Conservation (phyloP, 2,329 filamentous ascomycete genomes). For the Biscogniauxia marginata region DNA sequence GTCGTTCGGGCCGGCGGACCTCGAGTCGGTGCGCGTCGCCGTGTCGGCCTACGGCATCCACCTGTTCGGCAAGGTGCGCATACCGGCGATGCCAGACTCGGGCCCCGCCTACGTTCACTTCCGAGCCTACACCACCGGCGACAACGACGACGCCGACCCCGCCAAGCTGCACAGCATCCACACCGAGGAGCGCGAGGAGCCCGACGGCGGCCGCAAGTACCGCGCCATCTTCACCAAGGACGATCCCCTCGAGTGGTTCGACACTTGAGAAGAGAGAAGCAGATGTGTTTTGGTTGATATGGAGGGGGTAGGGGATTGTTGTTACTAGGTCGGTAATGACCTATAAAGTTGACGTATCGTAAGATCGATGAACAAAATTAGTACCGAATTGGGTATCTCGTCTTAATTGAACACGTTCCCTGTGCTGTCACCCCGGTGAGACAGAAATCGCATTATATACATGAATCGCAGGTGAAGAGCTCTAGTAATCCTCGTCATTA, state of each 20-base stretch:
- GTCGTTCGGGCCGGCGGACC: slow-evolving; percentile 38
- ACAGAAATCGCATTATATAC: slow-evolving; percentile 22
- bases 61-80: slow-evolving; percentile 48
- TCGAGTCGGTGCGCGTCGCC: slow-evolving; percentile 45
- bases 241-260: slow-evolving; percentile 55
- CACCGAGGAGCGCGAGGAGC: slow-evolving; percentile 44
- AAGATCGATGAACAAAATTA: neutral
- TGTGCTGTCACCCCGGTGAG: neutral
- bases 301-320: neutral
- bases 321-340: neutral
- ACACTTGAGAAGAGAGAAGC: slow-evolving; percentile 34
- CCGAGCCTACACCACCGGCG: slow-evolving; percentile 44
- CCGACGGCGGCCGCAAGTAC: slow-evolving; percentile 43
- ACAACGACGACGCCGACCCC: slow-evolving; percentile 35
- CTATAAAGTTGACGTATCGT: neutral
- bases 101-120: slow-evolving; percentile 47
- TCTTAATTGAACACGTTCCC: neutral
- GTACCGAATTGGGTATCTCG: neutral
- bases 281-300: neutral
- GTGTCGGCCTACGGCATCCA: slow-evolving; percentile 47
- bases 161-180: slow-evolving; percentile 47
- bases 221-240: slow-evolving; percentile 45
- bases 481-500: slow-evolving; percentile 44
- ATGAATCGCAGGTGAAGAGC: neutral
- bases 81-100: slow-evolving; percentile 40